Evolutionary conservation across 1,284 basidiomycete species (phyloP), one percentile per base, ranked within the genome.

Genomic region (Fomitopsis betulina): DNA sequence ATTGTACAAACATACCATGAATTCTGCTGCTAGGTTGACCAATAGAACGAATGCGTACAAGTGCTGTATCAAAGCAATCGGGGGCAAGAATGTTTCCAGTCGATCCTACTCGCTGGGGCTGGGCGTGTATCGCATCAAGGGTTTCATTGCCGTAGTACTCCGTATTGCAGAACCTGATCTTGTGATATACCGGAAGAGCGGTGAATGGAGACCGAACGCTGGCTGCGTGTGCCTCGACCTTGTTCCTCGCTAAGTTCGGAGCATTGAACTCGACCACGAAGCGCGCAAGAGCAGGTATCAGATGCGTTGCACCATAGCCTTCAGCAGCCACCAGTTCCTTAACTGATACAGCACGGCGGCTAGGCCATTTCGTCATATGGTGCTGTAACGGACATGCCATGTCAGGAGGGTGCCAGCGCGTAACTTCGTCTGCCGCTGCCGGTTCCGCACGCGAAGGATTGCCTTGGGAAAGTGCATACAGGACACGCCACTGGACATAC

Each of bases 281-380:
- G 7, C 63, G 64, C 9, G 64, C 62, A n/a, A 72, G 61, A 7
- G 69, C 70, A n/a, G 65, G 62, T 5, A 50, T 50, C 51, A 74
- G 68, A 32, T 58, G 61, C 0, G 47, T 54, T 3, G 70, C 69
- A 5, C 68, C 65, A 47, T 47, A 47, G 23, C 25, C 12, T 3
- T 32, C 2, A 3, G 45, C 2, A 47, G 50, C 35, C 13, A 37
- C 19, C n/a, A n/a, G n/a, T n/a, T n/a, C n/a, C n/a, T n/a, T 7
- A 35, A 15, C 21, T 52, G 21, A n/a, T 3, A 47, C 21, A 10
- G 15, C 25, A 3, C 12, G 23, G 3, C 10, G 25, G 10, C 12
- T 47, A 5, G 45, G 45, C 2, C 15, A 12, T 19, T 47, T 25
- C 2, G 45, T 47, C 45, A 47, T 47, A 25, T 3, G 23, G 10